A percentile compares a stretch with the other conserved stretches of the same genome.
These are phyloP conservation scores for Ceratocystis lukuohia DNA, from an alignment of 2,329 filamentous ascomycete genomes.

Conservation along the genomic window DNA sequence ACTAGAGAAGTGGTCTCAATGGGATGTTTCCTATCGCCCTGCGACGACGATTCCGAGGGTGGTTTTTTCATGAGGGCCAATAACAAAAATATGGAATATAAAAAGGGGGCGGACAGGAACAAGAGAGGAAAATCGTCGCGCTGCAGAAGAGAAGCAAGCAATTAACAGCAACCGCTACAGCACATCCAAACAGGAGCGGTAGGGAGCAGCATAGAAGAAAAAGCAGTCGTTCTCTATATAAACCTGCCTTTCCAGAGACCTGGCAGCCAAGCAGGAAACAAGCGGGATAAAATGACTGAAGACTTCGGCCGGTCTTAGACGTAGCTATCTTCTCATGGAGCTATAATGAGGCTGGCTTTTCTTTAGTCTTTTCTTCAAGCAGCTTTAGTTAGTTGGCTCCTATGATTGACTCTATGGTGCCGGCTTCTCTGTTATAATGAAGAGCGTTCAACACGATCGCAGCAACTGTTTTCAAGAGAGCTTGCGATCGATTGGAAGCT, in stretches of 20 bases:
- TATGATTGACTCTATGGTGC: no score
- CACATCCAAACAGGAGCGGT: background rate
- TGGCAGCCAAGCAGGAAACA: background rate
- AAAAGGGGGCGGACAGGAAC: background rate
- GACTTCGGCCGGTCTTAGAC: background rate
- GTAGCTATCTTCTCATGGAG: background rate
- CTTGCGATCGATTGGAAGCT: background rate
- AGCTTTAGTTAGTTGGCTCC: no score
- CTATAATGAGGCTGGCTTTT: background rate
- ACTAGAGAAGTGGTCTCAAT: conserved; percentile 9
- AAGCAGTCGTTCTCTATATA: no score
- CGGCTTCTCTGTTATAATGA: no score
- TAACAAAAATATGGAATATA: background rate
- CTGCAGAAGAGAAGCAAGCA: background rate
- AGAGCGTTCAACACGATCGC: no score
- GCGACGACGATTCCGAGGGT: conserved; percentile 13
- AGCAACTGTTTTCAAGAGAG: background rate
- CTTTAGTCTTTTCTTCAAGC: no score
- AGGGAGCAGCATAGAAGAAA: background rate
- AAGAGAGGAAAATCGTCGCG: background rate
- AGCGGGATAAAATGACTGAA: background rate
- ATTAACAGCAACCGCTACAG: conserved; percentile 1
- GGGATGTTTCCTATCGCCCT: conserved; percentile 16
- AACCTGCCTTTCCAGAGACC: background rate
- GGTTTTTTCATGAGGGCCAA: conserved; percentile 17